These are phyloP conservation scores for Aquilaria agallochum DNA, from an alignment of 441 rosid species.

Conservation along the genomic window DNA sequence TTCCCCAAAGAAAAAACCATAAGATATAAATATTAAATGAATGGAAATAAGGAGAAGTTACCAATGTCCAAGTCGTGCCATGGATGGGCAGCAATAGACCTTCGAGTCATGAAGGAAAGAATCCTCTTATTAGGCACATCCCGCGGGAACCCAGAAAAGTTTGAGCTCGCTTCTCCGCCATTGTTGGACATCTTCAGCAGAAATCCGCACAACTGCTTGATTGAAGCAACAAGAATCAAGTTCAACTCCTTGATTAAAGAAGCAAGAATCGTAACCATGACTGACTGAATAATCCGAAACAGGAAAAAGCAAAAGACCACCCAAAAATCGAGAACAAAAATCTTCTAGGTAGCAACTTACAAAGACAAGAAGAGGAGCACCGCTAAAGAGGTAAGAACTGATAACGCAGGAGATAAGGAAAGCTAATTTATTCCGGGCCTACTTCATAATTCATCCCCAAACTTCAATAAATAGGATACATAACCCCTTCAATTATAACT, in stretches of 20 bases:
- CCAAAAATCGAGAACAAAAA: background rate
- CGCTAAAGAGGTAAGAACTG: no score
- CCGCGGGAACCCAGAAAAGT: constrained; percentile 19
- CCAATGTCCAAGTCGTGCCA: constrained; percentile 97
- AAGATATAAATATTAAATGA: no score
- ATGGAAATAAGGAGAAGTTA: constrained; percentile 12
- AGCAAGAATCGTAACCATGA: background rate
- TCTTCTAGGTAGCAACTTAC: background rate
- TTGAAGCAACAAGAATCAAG: background rate
- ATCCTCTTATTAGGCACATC: constrained; percentile 68
- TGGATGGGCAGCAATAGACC: constrained; percentile 92
- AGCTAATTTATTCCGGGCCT: no score
- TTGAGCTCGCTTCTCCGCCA: constrained; percentile 29
- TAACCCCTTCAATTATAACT: no score
- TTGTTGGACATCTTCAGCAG: constrained; percentile 41
- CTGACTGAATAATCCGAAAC: background rate
- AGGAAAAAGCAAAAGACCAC: background rate
- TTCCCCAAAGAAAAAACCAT: no score
- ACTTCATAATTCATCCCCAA: no score
- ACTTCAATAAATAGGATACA: no score
- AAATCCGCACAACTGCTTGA: constrained; percentile 1
- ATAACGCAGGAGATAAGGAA: no score
- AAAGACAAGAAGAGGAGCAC: background rate
- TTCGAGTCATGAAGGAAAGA: constrained; percentile 65
- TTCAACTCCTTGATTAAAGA: background rate